Base-by-base conservation (phyloP, 139 green algal species). In the Chlorella ohadii region DNA sequence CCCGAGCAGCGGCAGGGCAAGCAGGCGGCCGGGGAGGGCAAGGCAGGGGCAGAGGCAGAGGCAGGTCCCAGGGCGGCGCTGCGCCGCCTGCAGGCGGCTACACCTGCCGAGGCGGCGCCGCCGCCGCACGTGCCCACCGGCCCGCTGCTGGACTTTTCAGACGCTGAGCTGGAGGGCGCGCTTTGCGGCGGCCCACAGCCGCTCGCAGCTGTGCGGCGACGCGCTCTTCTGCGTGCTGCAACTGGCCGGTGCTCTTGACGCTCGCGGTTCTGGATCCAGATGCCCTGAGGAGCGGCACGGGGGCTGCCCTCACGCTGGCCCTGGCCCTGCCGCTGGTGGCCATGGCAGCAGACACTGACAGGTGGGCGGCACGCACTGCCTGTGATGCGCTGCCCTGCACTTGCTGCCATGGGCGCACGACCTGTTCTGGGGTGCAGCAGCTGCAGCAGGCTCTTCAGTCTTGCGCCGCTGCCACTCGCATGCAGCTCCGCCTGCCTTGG, bases 131-230 rank as follows among this genome's bases (percentile, higher is more conserved):
- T 25, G 74, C 31, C 56, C 56, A 28, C 12, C 34, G 22, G 55
- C 31, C 33, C 19, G 27, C 74, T 81, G 33, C 74, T 81, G 56
- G 34, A 34, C 33, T 81, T 56, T 33, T 19, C 27, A 1, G 33
- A 66, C 15, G 28, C 47, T 0, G 47, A 31, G 3, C 19, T 67
- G 20, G 74, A 81, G 74, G n/a, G 56, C 74, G 7, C 74, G 74
- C 33, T 81, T 70, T 56, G 74, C 74, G 6, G 55, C 74, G 1
- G 74, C 77, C 28, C n/a, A 73, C 61, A 74, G 63, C 77, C 12
- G 25, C 61, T 23, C 36, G 17, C 61, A 74, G 27, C 13, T 13
- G 27, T 15, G 39, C 27, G 28, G 61, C 28, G 77, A 72, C 27
- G 61, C 61, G 0, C 61, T 74, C 13, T 83, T 72, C 73, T 59